Base-by-base conservation (phyloP, 768 basidiomycete species). In the Cytidiella melzeri region DNA sequence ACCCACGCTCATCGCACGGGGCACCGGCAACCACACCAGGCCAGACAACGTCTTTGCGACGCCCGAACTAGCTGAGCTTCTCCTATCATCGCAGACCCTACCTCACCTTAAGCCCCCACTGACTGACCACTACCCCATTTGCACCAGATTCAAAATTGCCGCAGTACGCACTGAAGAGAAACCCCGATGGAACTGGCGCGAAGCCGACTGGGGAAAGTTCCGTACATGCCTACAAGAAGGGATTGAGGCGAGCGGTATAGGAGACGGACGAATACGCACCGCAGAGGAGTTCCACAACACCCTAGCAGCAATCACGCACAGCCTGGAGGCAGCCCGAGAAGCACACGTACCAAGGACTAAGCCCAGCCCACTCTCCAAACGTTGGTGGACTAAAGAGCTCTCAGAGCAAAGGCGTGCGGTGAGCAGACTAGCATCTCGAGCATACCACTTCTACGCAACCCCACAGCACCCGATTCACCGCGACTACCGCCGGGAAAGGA, bases 1-100 rank as follows among this genome's bases (percentile, higher is more conserved):
- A 0, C 72, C 72, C 0, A 80, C 71, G 0, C 61, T 78, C 0
- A 64, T n/a, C n/a, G n/a, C n/a, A n/a, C n/a, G n/a, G n/a, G n/a
- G n/a, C n/a, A n/a, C n/a, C n/a, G n/a, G n/a, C n/a, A n/a, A n/a
- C n/a, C n/a, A n/a, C n/a, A n/a, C n/a, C n/a, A n/a, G n/a, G n/a
- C n/a, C n/a, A n/a, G n/a, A n/a, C n/a, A n/a, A n/a, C n/a, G n/a
- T n/a, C n/a, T n/a, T n/a, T n/a, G n/a, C n/a, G n/a, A n/a, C n/a
- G n/a, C n/a, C n/a, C n/a, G n/a, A n/a, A n/a, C n/a, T n/a, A n/a
- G n/a, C n/a, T n/a, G n/a, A n/a, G 2, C 6, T 23, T 0, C 36
- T 72, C 1, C 51, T 64, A 9, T 5, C 39, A 3, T 76, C 73
- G 55, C 39, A 61, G 7, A 59, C 60, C 1, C 27, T 45, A 1